A percentile compares a stretch with the other conserved stretches of the same genome.
These are phyloP conservation scores for Pyrus hybrid DNA, from an alignment of 331 rosid species.

Conservation along the genomic window DNA sequence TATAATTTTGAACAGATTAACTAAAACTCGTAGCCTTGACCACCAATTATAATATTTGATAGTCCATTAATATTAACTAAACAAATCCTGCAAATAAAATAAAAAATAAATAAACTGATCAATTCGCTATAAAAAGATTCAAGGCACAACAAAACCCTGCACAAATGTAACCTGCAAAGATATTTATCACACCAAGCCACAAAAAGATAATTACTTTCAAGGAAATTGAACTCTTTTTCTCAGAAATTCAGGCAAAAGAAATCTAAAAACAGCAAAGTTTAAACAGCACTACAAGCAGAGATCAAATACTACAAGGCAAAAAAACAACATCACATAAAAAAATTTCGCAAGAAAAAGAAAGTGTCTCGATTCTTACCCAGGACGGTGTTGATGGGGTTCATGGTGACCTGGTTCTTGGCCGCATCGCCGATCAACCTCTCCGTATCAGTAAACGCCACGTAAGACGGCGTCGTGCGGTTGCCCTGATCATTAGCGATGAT, in stretches of 20 bases:
- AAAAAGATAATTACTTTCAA: not conserved
- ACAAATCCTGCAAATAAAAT: not conserved
- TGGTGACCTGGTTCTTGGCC: slow-evolving; percentile 75
- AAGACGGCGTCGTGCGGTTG: slow-evolving; percentile 73
- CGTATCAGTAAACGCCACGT: slow-evolving; percentile 62
- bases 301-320: not conserved
- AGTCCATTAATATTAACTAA: too few relatives aligned
- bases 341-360: too few relatives aligned
- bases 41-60: not conserved
- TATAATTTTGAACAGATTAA: not conserved
- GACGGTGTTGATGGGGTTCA: slow-evolving; percentile 72
- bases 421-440: slow-evolving; percentile 73
- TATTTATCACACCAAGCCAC: not conserved
- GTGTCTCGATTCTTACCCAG: slow-evolving; percentile 29
- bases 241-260: not conserved
- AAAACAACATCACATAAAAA: not conserved
- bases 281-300: not conserved
- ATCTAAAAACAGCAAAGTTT: not conserved
- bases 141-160: too few relatives aligned
- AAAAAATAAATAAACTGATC: too few relatives aligned
- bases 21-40: not conserved
- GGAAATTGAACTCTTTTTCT: too few relatives aligned
- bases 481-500: slow-evolving; percentile 76
- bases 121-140: too few relatives aligned
- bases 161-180: too few relatives aligned